Evolutionary conservation across 768 basidiomycete genomes (phyloP), one percentile per base, ranked within the genome.

Genomic region (Rubroboletus satanas): DNA sequence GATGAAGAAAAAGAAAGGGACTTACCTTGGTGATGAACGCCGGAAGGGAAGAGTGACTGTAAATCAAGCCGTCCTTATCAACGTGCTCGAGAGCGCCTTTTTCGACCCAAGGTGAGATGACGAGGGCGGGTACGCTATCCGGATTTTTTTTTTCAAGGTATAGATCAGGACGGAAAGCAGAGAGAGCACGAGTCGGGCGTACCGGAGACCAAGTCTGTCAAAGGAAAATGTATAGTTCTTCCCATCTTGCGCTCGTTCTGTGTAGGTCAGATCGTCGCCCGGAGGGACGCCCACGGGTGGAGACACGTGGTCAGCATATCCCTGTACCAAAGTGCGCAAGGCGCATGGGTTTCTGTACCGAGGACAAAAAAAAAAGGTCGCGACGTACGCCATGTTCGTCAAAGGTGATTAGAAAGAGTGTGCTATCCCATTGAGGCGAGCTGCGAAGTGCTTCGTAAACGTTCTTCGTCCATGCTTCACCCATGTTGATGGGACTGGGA

Each of bases 321-420:
- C 65, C 65, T 67, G 23, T 39, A 12, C n/a, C 18, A n/a, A 21
- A 17, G 14, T 18, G 7, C 11, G 11, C 1, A 21, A 37, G 18
- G 12, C 3, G 5, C 1, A 0, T 63, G n/a, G 54, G 32, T 42
- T 17, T 21, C 28, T 29, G n/a, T 10, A 49, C 17, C 2, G 18
- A 37, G 2, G 28, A 32, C 10, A 5, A 21, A 9, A 23, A 51
- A 15, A 14, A 17, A 14, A 21, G 21, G 21, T 26, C 1, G 5
- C 4, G 17, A 61, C 65, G 17, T 39, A 66, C 65, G 3, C 65
- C 65, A 4, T 66, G 65, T 26, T 66, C 65, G n/a, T 66, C 66
- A 46, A 66, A 66, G 7, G 65, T 62, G 37, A 67, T 14, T 2
- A 66, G 14, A n/a, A 66, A 67, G 8, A 66, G 56, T 1, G 41